Evolutionary conservation across 768 basidiomycete genomes (phyloP), one percentile per base, ranked within the genome.

Genomic region (Lentinula aciculospora): DNA sequence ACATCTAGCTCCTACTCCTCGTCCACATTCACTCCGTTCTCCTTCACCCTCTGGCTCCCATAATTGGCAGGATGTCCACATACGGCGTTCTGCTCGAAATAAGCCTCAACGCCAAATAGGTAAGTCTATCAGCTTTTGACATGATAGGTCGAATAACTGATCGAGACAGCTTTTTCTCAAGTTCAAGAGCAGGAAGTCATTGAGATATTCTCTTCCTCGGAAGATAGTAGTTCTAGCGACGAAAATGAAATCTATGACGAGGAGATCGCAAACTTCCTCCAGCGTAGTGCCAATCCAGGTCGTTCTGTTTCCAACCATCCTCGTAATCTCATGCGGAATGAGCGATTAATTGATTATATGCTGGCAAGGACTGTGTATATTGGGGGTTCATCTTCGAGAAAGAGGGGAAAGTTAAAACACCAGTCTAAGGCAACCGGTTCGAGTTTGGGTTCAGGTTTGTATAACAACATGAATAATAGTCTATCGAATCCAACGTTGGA

Each of bases 321-420:
- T 7, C 29, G 49, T 13, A 27, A 19, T 21, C 21, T 6, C 2
- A 21, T 36, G n/a, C 32, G 34, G 51, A 40, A 13, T n/a, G 54
- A 56, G 31, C 17, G 9, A 8, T 28, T 56, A 15, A 46, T 56
- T 40, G 54, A 56, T 28, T 56, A 56, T 19, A 56, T 56, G 54
- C 23, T 56, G 28, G 39, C 54, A 12, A 39, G 32, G 28, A 56
- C 44, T 36, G 54, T 45, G 34, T 23, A 13, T 53, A 21, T 53
- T 9, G 25, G 51, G 21, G 36, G 32, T 19, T 54, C 29, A n/a
- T 9, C 40, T 56, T 42, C 28, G 27, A 56, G 37, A 31, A 29
- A 13, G 23, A 28, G 25, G 45, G 54, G 40, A 29, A 56, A 44
- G 19, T 23, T 12, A 36, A 56, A 13, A 12, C 28, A 19, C 0